Evolutionary conservation across 2,329 filamentous ascomycete genomes (phyloP).

Genomic region (Alternaria postmessia): DNA sequence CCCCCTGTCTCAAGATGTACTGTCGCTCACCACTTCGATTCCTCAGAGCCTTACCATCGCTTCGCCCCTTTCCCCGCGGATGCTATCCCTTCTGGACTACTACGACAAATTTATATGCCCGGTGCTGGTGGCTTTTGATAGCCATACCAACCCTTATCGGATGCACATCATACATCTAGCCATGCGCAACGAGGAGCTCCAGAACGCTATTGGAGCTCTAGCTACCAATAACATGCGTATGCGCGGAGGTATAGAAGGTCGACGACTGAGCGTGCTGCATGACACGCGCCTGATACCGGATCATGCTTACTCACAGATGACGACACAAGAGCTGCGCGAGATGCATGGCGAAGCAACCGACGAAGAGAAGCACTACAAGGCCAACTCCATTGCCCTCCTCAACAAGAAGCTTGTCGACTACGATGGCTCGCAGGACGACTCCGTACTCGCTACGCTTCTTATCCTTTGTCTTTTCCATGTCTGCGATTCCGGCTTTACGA

Average conservation of each 20-base stretch:
- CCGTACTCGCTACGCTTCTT: slow-evolving; percentile 84
- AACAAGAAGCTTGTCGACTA: slow-evolving; percentile 85
- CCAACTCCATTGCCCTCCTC: slow-evolving; percentile 81
- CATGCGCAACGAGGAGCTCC: slow-evolving; percentile 79
- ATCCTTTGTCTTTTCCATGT: slow-evolving; percentile 92
- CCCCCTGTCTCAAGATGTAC: slow-evolving; percentile 48
- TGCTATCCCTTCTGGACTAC: slow-evolving; percentile 91
- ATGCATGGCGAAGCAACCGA: slow-evolving; percentile 67
- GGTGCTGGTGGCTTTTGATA: slow-evolving; percentile 90
- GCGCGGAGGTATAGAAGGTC: slow-evolving; percentile 70
- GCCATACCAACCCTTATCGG: slow-evolving; percentile 81
- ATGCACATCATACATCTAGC: slow-evolving; percentile 83
- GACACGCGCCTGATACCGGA: slow-evolving; percentile 45
- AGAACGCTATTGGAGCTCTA: slow-evolving; percentile 89
- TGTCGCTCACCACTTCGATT: slow-evolving; percentile 52
- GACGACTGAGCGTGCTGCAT: slow-evolving; percentile 42
- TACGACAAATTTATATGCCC: slow-evolving; percentile 93
- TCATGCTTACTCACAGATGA: slow-evolving; percentile 50
- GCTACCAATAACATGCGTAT: slow-evolving; percentile 90
- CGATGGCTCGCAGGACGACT: slow-evolving; percentile 79
- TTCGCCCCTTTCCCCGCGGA: slow-evolving; percentile 72
- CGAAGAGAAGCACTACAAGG: slow-evolving; percentile 84
- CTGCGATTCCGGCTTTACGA: slow-evolving; percentile 89
- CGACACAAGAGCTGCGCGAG: slow-evolving; percentile 47
- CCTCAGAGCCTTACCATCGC: slow-evolving; percentile 59